These are phyloP conservation scores for Golubevia sp. DNA, from an alignment of 1,284 basidiomycete genomes.

Conservation along the genomic window DNA sequence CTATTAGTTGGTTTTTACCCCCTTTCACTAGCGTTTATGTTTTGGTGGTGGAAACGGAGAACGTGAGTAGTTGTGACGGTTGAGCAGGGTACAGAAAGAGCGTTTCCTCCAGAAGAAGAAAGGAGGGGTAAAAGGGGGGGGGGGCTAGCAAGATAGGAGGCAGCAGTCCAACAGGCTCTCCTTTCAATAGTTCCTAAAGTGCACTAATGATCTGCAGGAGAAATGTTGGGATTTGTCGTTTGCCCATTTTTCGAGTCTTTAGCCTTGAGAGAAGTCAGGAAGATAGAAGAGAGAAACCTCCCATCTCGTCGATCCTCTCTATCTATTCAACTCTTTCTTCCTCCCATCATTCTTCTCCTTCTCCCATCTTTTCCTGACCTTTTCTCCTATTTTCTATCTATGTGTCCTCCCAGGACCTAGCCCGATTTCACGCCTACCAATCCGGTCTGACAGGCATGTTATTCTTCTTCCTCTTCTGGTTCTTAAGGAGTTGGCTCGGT, in stretches of 20 bases:
- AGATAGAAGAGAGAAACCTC: no score
- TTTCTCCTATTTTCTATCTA: no score
- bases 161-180: no score
- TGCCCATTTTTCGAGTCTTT: not conserved
- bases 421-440: slow-evolving; percentile 49
- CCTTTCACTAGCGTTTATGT: slow-evolving; percentile 40
- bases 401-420: slow-evolving; percentile 44
- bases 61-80: slow-evolving; percentile 17
- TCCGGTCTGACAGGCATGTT: slow-evolving; percentile 32
- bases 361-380: no score
- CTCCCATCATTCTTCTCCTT: not conserved
- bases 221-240: not conserved
- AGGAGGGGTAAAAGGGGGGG: no score
- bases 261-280: no score
- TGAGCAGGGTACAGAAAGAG: no score
- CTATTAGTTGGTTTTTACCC: slow-evolving; percentile 37
- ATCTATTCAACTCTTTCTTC: not conserved
- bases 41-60: slow-evolving; percentile 46
- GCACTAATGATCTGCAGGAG: no score
- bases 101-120: no score
- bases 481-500: slow-evolving; percentile 31
- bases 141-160: no score
- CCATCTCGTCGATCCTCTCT: no score
- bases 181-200: no score
- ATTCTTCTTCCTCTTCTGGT: slow-evolving; percentile 28